Evolutionary conservation across 129 eudicot genomes (phyloP).

Genomic region (Arctium minus): DNA sequence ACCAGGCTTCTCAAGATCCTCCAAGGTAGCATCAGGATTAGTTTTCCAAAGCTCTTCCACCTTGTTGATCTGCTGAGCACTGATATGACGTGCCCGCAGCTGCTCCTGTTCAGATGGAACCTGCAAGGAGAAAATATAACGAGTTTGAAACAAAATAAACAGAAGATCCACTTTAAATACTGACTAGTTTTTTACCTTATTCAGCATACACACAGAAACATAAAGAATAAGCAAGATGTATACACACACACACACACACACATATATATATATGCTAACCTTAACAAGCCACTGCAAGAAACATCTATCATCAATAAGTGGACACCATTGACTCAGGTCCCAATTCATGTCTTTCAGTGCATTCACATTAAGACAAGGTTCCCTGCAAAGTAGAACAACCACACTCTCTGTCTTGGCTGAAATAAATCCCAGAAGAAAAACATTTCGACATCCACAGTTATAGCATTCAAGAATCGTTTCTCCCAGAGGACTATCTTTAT

Average conservation of each 20-base stretch:
- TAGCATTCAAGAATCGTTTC: constrained; percentile 61
- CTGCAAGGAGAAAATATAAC: constrained; percentile 35
- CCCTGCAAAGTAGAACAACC: constrained; percentile 95
- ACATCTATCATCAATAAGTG: constrained; percentile 98
- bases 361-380: constrained; percentile 89
- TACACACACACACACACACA: not conserved
- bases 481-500: constrained; percentile 59
- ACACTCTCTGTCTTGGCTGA: constrained; percentile 97
- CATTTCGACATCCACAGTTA: constrained; percentile 94
- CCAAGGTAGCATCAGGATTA: constrained; percentile 95
- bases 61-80: constrained; percentile 83
- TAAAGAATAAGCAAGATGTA: not conserved
- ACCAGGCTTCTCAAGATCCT: constrained; percentile 99
- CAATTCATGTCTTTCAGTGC: constrained; percentile 98
- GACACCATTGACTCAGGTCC: constrained; percentile 99
- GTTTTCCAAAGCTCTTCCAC: constrained; percentile 99
- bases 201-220: not conserved
- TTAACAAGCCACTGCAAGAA: constrained; percentile 96
- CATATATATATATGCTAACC: constrained; percentile 36
- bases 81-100: constrained; percentile 79
- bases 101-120: constrained; percentile 97
- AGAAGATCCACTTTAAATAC: not conserved
- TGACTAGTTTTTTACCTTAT: not conserved
- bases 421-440: constrained; percentile 86
- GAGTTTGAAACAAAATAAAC: not conserved